These are phyloP conservation scores for Colletotrichum tabaci DNA, from an alignment of 2,329 filamentous ascomycete genomes.

Conservation along the genomic window DNA sequence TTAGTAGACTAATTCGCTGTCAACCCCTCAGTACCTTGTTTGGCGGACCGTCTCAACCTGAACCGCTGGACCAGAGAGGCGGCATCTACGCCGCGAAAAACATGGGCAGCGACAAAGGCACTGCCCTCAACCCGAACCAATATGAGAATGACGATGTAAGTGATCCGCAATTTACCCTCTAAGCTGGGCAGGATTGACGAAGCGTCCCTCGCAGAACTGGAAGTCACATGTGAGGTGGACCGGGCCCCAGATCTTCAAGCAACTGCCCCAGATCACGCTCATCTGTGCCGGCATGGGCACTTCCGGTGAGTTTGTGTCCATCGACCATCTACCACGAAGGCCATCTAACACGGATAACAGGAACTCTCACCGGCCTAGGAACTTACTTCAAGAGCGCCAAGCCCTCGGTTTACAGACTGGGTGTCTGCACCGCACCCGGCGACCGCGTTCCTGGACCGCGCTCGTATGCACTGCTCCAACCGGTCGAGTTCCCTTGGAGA, in stretches of 20 bases:
- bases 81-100: constrained; percentile 64
- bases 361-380: constrained; percentile 65
- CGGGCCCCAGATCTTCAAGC: constrained; percentile 69
- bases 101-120: constrained; percentile 58
- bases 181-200: neutral
- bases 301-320: constrained; percentile 55
- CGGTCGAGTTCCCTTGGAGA: constrained; percentile 72
- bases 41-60: constrained; percentile 71
- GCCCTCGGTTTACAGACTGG: constrained; percentile 60
- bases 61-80: constrained; percentile 67
- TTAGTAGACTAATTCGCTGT: neutral
- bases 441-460: constrained; percentile 73
- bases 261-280: constrained; percentile 69
- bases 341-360: constrained; percentile 36
- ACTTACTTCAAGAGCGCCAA: constrained; percentile 66
- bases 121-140: constrained; percentile 68
- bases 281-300: constrained; percentile 72
- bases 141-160: constrained; percentile 65
- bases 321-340: neutral
- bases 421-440: constrained; percentile 70
- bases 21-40: constrained; percentile 62
- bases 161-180: too few relatives aligned
- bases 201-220: constrained; percentile 59
- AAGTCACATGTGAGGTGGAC: constrained; percentile 71
- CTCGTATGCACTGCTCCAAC: constrained; percentile 63